These are phyloP conservation scores for Mallotus japonicus DNA, from an alignment of 441 rosid genomes.

Conservation along the genomic window DNA sequence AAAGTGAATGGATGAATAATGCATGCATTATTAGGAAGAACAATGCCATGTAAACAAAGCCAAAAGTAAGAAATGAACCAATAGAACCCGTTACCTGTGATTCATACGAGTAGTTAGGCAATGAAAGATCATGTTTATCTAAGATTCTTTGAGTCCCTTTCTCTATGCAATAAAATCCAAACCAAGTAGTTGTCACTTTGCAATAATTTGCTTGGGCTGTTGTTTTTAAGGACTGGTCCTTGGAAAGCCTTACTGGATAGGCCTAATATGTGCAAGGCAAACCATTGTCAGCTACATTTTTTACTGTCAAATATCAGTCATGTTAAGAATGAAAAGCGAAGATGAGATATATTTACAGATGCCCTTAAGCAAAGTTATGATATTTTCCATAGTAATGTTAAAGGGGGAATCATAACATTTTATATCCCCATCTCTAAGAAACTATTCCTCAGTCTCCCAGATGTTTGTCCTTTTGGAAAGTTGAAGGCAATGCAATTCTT, in stretches of 20 bases:
- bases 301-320: conserved; percentile 10
- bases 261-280: conserved; percentile 49
- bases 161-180: conserved; percentile 63
- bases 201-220: conserved; percentile 75
- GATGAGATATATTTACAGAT: conserved; percentile 8
- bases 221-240: conserved; percentile 49
- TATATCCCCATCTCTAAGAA: background rate
- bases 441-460: background rate
- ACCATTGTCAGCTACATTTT: conserved; percentile 15
- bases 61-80: conserved; percentile 12
- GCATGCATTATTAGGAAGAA: background rate
- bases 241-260: conserved; percentile 44
- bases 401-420: background rate
- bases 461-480: background rate
- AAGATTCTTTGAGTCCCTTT: conserved; percentile 48
- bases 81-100: conserved; percentile 54
- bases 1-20: background rate
- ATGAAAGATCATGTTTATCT: conserved; percentile 62
- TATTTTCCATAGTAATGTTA: background rate
- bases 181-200: conserved; percentile 80
- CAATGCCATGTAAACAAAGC: conserved; percentile 2
- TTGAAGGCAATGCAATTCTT: background rate
- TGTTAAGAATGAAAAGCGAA: conserved; percentile 7
- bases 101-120: conserved; percentile 74
- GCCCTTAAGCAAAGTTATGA: conserved; percentile 9